Conservation (phyloP, 1,284 basidiomycete species). For the Fomitopsis betulina region DNA sequence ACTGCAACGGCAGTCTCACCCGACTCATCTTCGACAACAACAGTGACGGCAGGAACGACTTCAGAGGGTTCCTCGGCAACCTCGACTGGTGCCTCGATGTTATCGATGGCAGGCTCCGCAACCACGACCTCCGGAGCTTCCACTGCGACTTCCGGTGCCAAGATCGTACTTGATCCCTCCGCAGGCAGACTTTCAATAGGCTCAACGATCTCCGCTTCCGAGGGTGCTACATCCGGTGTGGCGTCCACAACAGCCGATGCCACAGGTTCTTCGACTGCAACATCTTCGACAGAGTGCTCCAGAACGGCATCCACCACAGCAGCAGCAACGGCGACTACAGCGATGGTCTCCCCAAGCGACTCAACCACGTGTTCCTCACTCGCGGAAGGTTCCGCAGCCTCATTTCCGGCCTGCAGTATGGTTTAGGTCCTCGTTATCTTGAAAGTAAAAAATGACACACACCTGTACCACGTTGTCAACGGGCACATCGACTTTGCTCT, state of each 20-base stretch:
- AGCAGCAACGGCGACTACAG: neutral
- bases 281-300: conserved; percentile 1
- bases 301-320: neutral
- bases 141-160: neutral
- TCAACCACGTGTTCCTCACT: neutral
- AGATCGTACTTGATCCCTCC: neutral
- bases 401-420: neutral
- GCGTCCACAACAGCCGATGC: neutral
- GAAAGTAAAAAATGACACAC: neutral
- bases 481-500: neutral
- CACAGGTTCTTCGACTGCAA: neutral
- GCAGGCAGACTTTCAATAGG: neutral
- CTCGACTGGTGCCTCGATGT: neutral
- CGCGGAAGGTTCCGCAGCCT: neutral
- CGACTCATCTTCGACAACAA: conserved; percentile 9
- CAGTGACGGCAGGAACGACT: neutral
- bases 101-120: neutral
- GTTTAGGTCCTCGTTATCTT: neutral
- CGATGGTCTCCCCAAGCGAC: neutral
- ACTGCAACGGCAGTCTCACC: neutral
- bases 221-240: neutral
- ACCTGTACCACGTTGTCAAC: neutral
- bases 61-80: conserved; percentile 2
- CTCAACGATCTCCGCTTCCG: neutral
- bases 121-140: neutral